Evolutionary conservation across 2,329 filamentous ascomycete genomes (phyloP), one percentile per base, ranked within the genome.

Genomic region (Lachnellula subtilissima): DNA sequence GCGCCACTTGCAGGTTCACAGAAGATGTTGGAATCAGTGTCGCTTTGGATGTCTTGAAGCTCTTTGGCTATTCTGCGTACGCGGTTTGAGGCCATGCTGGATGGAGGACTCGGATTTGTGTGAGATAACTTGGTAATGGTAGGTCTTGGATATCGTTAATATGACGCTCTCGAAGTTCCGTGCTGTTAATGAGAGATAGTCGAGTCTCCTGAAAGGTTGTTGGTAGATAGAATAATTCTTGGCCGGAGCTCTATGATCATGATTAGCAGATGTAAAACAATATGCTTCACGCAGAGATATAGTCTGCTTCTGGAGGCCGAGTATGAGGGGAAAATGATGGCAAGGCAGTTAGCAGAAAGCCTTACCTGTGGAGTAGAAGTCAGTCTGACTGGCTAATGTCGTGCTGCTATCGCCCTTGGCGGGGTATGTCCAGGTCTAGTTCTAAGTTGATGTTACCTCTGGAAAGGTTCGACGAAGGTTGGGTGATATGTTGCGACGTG

Each of bases 11-110:
- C 75, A 1, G 85, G 80, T 52, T 84, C 77, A 14, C 89, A 89
- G 32, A 79, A 79, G 66, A 97, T 89, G 58, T 89, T 86, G 19
- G 91, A 95, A 59, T 83, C 82, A 54, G 82, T 79, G 69, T 99
- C 94, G 58, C 78, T 78, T 50, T 84, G 74, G 63, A 94, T 89
- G 68, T 93, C 89, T 59, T 76, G 75, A 54, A 94, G 78, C 78
- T 94, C 89, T 73, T 92, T 93, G 61, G 82, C 76, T 52, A 94
- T 81, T 50, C 85, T 80, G 50, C 84, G 69, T 17, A 65, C 46
- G 39, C 69, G 62, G 55, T 70, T 71, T 39, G 67, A 68, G 52
- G 67, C 58, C 67, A 69, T 69, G 17, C 36, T 62, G 39, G 42
- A n/a, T 14, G 40, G 6, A 12, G 19, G 19, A 7, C 11, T 45